phyloP scores from a whole-genome alignment of 1,284 basidiomycete species.

The Tylopilus sp. region DNA sequence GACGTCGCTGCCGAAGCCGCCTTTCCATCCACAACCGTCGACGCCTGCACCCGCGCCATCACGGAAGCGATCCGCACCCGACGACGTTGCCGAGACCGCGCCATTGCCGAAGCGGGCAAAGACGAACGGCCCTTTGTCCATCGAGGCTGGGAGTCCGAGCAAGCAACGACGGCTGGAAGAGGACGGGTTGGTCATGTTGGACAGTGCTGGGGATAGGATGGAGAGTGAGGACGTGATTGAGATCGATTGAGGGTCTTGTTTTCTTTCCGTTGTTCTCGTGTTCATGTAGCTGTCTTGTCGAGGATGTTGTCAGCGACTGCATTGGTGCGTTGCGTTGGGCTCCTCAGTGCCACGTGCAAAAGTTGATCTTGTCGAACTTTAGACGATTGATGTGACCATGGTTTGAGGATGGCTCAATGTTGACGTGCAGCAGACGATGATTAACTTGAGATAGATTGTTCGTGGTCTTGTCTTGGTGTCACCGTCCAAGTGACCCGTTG shows the following conservation, averaged over 20 bases:
- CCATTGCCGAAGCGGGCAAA: conserved; percentile 67
- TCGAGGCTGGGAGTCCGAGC: conserved; percentile 59
- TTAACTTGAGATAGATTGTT: no score
- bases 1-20: conserved; percentile 66
- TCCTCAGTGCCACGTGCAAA: no score
- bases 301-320: no score
- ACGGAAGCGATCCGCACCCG: conserved; percentile 68
- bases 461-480: no score
- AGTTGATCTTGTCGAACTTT: no score
- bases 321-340: no score
- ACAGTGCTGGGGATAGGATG: conserved; percentile 64
- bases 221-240: conserved; percentile 66
- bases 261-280: conserved; percentile 3
- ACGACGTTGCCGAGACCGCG: conserved; percentile 60
- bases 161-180: conserved; percentile 75
- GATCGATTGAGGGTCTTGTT: conserved; percentile 56
- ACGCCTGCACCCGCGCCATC: conserved; percentile 55
- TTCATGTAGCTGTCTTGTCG: conserved; percentile 1
- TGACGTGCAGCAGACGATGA: no score
- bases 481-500: no score
- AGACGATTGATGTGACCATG: no score
- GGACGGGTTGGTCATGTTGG: conserved; percentile 77
- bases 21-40: conserved; percentile 53
- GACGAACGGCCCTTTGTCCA: conserved; percentile 31
- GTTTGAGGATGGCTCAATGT: no score